These are phyloP conservation scores for Tylopilus sp. DNA, from an alignment of 768 basidiomycete species.

Conservation along the genomic window DNA sequence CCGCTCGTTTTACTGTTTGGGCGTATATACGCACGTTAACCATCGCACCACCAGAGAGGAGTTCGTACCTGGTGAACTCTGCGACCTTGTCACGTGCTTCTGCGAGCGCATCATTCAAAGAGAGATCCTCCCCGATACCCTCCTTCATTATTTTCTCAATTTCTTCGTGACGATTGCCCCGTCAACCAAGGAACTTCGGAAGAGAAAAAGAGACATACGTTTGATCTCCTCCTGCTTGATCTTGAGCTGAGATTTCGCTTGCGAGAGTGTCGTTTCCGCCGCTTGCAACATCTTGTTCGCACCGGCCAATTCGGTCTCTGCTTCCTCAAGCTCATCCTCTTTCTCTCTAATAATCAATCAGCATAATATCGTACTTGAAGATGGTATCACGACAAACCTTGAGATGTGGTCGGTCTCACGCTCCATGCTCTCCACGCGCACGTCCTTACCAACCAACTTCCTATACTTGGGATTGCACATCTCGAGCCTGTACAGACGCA, in stretches of 20 bases:
- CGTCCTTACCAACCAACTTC: conserved; percentile 59
- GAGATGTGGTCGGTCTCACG: conserved; percentile 58
- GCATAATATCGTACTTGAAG: too few species aligned
- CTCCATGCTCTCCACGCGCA: conserved; percentile 67
- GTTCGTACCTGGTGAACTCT: conserved; percentile 19
- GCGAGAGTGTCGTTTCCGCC: conserved; percentile 58
- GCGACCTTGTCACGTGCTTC: conserved; percentile 26
- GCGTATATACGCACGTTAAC: not conserved
- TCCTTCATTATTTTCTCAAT: conserved; percentile 46
- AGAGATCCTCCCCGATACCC: conserved; percentile 35
- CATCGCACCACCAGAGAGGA: not conserved
- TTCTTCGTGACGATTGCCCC: conserved; percentile 1
- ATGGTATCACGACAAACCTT: conserved; percentile 37
- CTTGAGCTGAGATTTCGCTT: conserved; percentile 57
- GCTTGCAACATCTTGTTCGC: conserved; percentile 60
- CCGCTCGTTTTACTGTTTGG: conserved; percentile 15
- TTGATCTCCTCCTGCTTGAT: conserved; percentile 60
- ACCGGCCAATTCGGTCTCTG: conserved; percentile 30
- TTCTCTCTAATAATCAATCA: conserved; percentile 48
- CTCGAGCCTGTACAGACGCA: conserved; percentile 49
- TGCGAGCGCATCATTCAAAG: conserved; percentile 48
- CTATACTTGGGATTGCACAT: conserved; percentile 58
- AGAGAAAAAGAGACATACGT: conserved; percentile 35
- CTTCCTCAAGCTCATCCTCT: conserved; percentile 52
- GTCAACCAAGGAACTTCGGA: not conserved